Base-by-base conservation (phyloP, 192 early-diverging fungal species). In the Umbelopsis isabellina region DNA sequence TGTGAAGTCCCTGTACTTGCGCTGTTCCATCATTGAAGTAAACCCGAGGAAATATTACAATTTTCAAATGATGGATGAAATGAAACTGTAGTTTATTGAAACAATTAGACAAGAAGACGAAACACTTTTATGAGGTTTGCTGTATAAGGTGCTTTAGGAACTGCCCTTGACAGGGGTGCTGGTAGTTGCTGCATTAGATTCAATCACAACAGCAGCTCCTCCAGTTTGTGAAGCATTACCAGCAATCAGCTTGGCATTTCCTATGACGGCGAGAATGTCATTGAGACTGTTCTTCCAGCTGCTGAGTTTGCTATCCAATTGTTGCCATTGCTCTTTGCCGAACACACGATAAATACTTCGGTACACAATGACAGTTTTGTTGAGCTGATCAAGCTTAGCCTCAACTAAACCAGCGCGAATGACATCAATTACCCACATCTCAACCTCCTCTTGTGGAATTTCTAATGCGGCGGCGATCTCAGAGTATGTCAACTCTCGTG, bases 391-490 rank as follows among this genome's bases (percentile, higher is more conserved):
- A 84, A 99, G 90, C 83, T 94, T 94, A 70, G 92, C 95, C 74
- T 99, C 95, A 20, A 97, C 86, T 71, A 99, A 86, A 49, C 94
- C 93, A 27, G 93, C 89, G 46, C 94, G 91, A 58, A 99, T 95
- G 12, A 89, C 93, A 75, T 95, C 92, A 77, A 98, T 97, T 21
- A 95, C 88, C 95, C 95, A 98, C 84, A 95, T 78, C 85, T 98
- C 97, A 12, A 98, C 95, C 33, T 96, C 93, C 18, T 83, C 85
- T 65, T 87, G 88, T 15, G 84, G 78, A 61, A 98, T 87, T 58
- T 87, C 87, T 35, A 98, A 83, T 3, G 88, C 90, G 58, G 83
- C 78, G 47, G 92, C 87, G 55, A 98, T 89, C n/a, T 83, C 77
- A 55, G 73, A 66, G 77, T 95, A 97, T 46, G 88, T 79, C 73